Evolutionary conservation across 148 eudicot species (phyloP), one percentile per base, ranked within the genome.

Genomic region (Heliamphora exappendiculata): DNA sequence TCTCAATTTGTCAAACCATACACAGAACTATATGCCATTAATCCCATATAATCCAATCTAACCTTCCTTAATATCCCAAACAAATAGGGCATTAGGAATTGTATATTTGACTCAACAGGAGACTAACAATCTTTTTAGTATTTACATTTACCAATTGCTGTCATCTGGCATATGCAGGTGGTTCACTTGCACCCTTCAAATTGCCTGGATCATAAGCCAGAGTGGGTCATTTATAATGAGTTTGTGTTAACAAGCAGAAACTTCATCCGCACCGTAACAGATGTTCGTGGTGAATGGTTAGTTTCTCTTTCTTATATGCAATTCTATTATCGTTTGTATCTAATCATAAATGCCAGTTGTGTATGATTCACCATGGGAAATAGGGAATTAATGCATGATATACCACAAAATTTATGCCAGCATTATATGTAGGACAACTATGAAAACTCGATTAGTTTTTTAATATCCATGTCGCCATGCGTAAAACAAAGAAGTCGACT

Each of bases 171-270:
- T 16, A 8, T 50, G 55, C 82, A 94, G 98, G 90, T 87, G 62
- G 98, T 95, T 75, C 92, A 92, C 72, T 86, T 95, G 83, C 98
- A 95, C 79, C 98, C 98, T 51, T 95, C 98, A 67, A 95, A 95
- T 86, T 89, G 97, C 82, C 82, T 95, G 75, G 97, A 92, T 70
- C 97, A 88, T 80, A 95, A 95, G 85, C 97, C 98, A 7, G 98
- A 95, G 78, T 95, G 98, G 98, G 98, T 95, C 37, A 92, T 95
- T 29, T 95, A 95, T 81, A 92, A 92, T 50, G 97, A 95, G 78
- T 95, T 92, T 84, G 97, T 95, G 50, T 82, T 92, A 58, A 95
- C 98, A 10, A 95, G 88, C 84, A 85, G 97, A 81, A 92, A 88
- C 81, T 95, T 88, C 80, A 95, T 95, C 63, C 94, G 98, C 22